Conservation (phyloP, 2,329 filamentous ascomycete species). For the Colletotrichum spinosum region DNA sequence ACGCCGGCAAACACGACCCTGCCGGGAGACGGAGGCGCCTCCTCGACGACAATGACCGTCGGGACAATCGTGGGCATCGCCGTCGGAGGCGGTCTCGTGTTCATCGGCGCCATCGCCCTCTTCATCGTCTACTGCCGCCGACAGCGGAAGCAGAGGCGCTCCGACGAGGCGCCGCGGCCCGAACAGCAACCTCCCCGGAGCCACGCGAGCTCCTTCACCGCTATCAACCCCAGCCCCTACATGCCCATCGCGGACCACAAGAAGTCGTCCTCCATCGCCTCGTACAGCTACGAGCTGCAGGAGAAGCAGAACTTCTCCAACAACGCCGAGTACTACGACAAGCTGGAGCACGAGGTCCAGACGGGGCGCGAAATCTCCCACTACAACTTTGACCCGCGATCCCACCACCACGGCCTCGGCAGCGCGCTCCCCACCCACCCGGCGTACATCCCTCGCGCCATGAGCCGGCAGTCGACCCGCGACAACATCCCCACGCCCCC, state of each 20-base stretch:
- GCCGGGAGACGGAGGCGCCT: constrained; percentile 42
- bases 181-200: constrained; percentile 35
- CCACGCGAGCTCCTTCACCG: constrained; percentile 34
- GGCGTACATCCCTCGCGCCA: constrained; percentile 58
- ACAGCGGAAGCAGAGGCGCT: constrained; percentile 48
- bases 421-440: constrained; percentile 59
- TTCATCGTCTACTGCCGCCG: constrained; percentile 61
- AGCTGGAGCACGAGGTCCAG: constrained; percentile 46
- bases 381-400: constrained; percentile 46
- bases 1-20: constrained; percentile 40
- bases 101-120: constrained; percentile 56
- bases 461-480: constrained; percentile 44
- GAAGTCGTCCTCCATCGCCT: constrained; percentile 41
- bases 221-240: constrained; percentile 37
- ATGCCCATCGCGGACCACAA: constrained; percentile 42
- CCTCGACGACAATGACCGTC: constrained; percentile 51
- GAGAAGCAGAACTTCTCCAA: constrained; percentile 43
- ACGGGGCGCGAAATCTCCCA: constrained; percentile 30
- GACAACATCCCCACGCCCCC: constrained; percentile 29
- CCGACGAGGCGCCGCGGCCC: constrained; percentile 42
- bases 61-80: constrained; percentile 67
- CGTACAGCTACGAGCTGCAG: constrained; percentile 39
- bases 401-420: constrained; percentile 38
- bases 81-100: constrained; percentile 56
- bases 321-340: constrained; percentile 55